These are phyloP conservation scores for Trichosporon sp. DNA, from an alignment of 1,284 basidiomycete species.

Conservation along the genomic window DNA sequence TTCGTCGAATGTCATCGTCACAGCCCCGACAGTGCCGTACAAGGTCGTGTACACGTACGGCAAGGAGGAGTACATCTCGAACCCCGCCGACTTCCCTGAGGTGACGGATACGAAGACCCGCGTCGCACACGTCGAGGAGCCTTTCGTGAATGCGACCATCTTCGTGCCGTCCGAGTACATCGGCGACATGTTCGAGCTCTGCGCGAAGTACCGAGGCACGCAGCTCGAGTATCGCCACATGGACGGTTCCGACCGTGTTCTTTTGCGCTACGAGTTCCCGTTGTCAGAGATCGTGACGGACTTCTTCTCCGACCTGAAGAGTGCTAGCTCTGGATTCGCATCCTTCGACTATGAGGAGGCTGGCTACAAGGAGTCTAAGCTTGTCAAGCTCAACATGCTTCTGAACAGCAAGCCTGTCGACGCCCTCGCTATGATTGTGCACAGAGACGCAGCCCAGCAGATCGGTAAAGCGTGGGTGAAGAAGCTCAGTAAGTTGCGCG, in stretches of 20 bases:
- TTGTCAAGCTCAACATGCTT: conserved; percentile 83
- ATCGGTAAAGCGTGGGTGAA: conserved; percentile 78
- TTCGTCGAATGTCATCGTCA: conserved; percentile 80
- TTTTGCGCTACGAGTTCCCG: conserved; percentile 75
- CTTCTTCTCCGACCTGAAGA: conserved; percentile 89
- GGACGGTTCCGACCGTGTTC: conserved; percentile 59
- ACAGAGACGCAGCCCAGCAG: conserved; percentile 60
- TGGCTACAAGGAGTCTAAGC: conserved; percentile 70
- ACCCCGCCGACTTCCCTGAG: conserved; percentile 89
- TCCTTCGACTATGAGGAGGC: conserved; percentile 92
- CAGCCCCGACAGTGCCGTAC: conserved; percentile 88
- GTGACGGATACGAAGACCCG: conserved; percentile 58
- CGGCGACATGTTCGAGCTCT: conserved; percentile 87
- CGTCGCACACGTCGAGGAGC: conserved; percentile 75
- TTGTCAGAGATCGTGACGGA: conserved; percentile 80
- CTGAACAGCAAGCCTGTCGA: conserved; percentile 83
- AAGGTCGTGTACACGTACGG: conserved; percentile 73
- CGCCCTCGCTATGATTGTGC: conserved; percentile 83
- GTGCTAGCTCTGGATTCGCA: conserved; percentile 75
- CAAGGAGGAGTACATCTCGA: conserved; percentile 65
- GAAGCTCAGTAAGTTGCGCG: conserved; percentile 66
- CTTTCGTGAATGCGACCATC: conserved; percentile 58
- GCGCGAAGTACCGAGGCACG: conserved; percentile 70
- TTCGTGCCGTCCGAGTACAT: conserved; percentile 76
- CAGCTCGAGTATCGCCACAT: conserved; percentile 72